Percentiles rank a stretch among this genome's conserved stretches.
Evolutionary conservation across 1,284 basidiomycete species (phyloP).

Genomic region (Cryptococcus wingfieldii): DNA sequence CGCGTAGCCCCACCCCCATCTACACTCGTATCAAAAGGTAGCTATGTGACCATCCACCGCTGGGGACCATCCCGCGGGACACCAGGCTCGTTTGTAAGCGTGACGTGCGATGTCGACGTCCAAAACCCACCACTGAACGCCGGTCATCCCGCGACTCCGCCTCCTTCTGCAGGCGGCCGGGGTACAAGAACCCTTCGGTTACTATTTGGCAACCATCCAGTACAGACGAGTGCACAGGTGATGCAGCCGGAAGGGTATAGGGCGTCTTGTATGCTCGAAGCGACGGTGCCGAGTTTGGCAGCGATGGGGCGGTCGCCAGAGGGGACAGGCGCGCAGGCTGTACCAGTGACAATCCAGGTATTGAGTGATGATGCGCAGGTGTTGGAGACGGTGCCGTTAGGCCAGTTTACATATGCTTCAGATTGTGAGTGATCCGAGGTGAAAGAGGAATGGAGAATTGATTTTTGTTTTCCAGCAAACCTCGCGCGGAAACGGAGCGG

Average conservation of each 20-base stretch:
- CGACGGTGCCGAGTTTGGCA: slow-evolving; percentile 27
- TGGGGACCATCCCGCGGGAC: slow-evolving; percentile 26
- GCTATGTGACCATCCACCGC: slow-evolving; percentile 21
- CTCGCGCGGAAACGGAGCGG: slow-evolving; percentile 21
- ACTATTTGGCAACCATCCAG: slow-evolving; percentile 28
- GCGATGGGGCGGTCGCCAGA: slow-evolving; percentile 12
- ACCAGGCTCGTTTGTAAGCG: slow-evolving; percentile 26
- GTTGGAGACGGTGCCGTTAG: slow-evolving; percentile 29
- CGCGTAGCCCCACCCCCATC: slow-evolving; percentile 4
- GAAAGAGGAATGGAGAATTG: not conserved
- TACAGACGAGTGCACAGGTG: slow-evolving; percentile 30
- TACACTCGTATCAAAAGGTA: not conserved
- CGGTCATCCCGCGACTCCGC: slow-evolving; percentile 4
- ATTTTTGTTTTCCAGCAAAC: not conserved
- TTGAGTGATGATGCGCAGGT: slow-evolving; percentile 38
- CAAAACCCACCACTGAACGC: slow-evolving; percentile 12
- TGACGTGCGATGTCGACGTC: slow-evolving; percentile 33
- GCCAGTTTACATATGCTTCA: slow-evolving; percentile 32
- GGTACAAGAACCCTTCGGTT: slow-evolving; percentile 27
- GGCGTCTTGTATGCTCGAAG: slow-evolving; percentile 20
- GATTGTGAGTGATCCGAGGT: slow-evolving; percentile 1
- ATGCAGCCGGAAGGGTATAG: slow-evolving; percentile 7
- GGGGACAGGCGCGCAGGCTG: slow-evolving; percentile 15
- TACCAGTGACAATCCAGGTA: slow-evolving; percentile 25
- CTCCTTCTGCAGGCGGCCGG: slow-evolving; percentile 2